Evolutionary conservation across 176 grass and related monocot genomes (phyloP), one percentile per base, ranked within the genome.

Genomic region (Oryza officinalis): DNA sequence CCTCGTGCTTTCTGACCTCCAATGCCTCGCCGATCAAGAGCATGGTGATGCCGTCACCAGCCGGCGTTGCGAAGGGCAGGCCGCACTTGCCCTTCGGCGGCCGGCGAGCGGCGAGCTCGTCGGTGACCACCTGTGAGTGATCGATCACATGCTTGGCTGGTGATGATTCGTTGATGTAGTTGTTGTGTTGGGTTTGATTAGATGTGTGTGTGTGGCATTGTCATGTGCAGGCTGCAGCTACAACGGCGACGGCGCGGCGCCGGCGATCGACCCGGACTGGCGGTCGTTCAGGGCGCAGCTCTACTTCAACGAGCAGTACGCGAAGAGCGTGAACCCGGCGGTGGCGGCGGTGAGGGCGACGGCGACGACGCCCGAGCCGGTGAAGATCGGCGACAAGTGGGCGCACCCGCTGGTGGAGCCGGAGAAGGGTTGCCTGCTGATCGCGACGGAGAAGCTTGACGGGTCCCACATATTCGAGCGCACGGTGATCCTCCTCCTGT

Each of bases 381-480:
- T 14, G 8, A 88, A 80, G 65, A 47, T 92, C 27, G 74, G 74
- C 5, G 78, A 84, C 41, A 93, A 74, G 78, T 98, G 95, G 92
- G 92, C 95, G 12, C 95, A 98, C 81, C 84, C 89, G 66, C 71
- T 98, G 27, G 79, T 80, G 49, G 91, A 95, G 76, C 92, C 92
- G 0, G 95, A 98, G 78, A 91, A 82, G 27, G 95, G 95, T 22
- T 98, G 95, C 80, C 89, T 98, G 50, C 91, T 98, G 8, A 77
- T 93, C 31, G 95, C 95, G 22, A 93, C 95, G 25, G 90, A 91
- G 76, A 98, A 95, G 80, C 91, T 98, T 8, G 91, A 98, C 72
- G 95, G 95, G 0, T 92, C 94, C 30, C 95, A 98, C 85, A 95
- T 98, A 82, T 98, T 98, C 72, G 95, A 98, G 88, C 89, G 92